Evolutionary conservation across 805 yeast genomes (phyloP).

Genomic region (Candida germanica): DNA sequence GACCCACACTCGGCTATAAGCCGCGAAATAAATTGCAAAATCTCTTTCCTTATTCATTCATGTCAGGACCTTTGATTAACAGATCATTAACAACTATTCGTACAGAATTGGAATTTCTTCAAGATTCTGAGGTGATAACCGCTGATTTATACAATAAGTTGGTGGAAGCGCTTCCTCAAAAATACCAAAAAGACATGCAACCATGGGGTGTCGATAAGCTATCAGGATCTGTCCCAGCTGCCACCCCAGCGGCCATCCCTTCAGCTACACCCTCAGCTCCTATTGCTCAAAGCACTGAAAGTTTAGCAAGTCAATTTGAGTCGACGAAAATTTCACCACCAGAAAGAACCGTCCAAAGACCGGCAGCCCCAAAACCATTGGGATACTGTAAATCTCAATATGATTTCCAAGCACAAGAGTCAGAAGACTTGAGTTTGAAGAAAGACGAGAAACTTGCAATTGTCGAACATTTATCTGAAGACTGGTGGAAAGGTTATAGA

Average conservation of each 20-base stretch:
- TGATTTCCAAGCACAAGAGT: conserved; percentile 70
- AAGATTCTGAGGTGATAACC: conserved; percentile 70
- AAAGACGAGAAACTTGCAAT: conserved; percentile 71
- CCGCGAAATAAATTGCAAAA: no score
- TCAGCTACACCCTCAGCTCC: not conserved
- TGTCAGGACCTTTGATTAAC: conserved; percentile 61
- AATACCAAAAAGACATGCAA: conserved; percentile 48
- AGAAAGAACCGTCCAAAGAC: conserved; percentile 15
- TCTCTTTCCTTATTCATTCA: no score
- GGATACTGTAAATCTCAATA: conserved; percentile 63
- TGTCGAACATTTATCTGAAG: conserved; percentile 68
- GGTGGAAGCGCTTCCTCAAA: conserved; percentile 51
- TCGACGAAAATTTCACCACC: conserved; percentile 3
- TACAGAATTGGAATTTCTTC: conserved; percentile 77
- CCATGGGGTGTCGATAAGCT: conserved; percentile 44
- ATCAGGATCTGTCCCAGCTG: not conserved
- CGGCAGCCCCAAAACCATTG: conserved; percentile 18
- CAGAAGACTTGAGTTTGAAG: conserved; percentile 64
- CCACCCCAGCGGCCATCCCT: not conserved
- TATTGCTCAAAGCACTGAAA: conserved; percentile 2
- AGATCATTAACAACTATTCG: conserved; percentile 73
- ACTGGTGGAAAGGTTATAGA: conserved; percentile 86
- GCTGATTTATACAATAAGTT: conserved; percentile 53
- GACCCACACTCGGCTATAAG: no score
- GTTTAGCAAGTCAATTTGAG: conserved; percentile 7